phyloP scores from a whole-genome alignment of 129 eudicot species.

The Silybum marianum region DNA sequence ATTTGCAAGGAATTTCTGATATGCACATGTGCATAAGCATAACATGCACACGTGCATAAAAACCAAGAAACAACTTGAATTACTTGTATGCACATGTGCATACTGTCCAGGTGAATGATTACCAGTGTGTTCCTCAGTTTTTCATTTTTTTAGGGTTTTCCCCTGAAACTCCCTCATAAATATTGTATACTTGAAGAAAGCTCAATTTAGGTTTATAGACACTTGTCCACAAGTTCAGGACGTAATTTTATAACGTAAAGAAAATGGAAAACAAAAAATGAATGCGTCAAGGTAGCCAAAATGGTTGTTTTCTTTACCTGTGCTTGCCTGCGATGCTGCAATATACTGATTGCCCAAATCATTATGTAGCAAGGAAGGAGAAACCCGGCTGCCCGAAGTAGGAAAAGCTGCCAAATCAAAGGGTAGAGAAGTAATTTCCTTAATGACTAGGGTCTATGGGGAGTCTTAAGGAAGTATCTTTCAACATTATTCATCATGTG shows the following conservation, averaged over 20 bases:
- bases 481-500: background rate
- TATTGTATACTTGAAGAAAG: background rate
- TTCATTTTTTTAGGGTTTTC: no score
- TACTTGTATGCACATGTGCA: no score
- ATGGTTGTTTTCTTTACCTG: constrained; percentile 49
- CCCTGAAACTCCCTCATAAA: no score
- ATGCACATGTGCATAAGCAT: no score
- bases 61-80: no score
- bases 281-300: background rate
- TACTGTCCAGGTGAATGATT: no score
- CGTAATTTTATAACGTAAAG: background rate
- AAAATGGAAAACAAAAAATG: background rate
- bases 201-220: background rate
- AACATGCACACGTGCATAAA: no score
- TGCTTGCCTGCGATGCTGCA: constrained; percentile 77
- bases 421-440: background rate
- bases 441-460: background rate
- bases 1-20: no score
- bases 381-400: constrained; percentile 86
- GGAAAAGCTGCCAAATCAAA: constrained; percentile 53
- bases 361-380: constrained; percentile 89
- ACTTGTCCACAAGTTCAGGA: background rate
- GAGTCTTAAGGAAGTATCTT: no score
- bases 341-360: constrained; percentile 80
- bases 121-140: no score